These are phyloP conservation scores for Bidens hawaiensis DNA, from an alignment of 140 eudicot genomes.

Conservation along the genomic window DNA sequence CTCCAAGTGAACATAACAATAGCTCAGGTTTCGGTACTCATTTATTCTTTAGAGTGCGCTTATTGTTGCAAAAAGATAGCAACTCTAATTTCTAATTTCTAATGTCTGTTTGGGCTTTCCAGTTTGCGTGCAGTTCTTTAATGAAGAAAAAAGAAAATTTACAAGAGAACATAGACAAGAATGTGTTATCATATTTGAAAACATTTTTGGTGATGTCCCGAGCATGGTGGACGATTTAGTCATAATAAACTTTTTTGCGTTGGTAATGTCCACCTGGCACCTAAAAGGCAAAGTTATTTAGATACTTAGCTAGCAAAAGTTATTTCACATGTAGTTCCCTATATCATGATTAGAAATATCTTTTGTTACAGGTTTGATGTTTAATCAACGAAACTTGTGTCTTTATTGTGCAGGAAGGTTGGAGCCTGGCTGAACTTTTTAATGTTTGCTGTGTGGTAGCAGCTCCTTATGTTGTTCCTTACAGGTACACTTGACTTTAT, in stretches of 20 bases:
- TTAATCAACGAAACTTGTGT: conserved; percentile 8
- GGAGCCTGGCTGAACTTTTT: conserved; percentile 96
- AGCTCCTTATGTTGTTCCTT: conserved; percentile 96
- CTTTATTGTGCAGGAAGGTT: conserved; percentile 74
- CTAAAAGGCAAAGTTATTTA: conserved; percentile 12
- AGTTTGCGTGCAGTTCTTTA: conserved; percentile 42
- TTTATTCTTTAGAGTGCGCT: background rate
- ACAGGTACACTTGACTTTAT: conserved; percentile 42
- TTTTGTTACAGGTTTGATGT: conserved; percentile 14
- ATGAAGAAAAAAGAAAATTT: conserved; percentile 46
- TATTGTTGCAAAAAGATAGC: conserved; percentile 9
- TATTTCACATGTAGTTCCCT: background rate
- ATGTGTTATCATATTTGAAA: conserved; percentile 63
- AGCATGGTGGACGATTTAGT: conserved; percentile 58
- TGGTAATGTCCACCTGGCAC: conserved; percentile 48
- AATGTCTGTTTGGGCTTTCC: conserved; percentile 26
- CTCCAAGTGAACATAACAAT: conserved; percentile 39
- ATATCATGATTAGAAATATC: background rate
- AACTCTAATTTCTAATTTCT: conserved; percentile 12
- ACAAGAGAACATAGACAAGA: conserved; percentile 72
- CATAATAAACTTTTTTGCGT: conserved; percentile 83
- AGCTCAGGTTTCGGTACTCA: conserved; percentile 36
- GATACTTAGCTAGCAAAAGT: background rate
- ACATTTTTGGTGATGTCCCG: conserved; percentile 62
- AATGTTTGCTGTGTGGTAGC: conserved; percentile 70